Conservation (phyloP, 1,284 basidiomycete species). For the Cryptococcus sp. region DNA sequence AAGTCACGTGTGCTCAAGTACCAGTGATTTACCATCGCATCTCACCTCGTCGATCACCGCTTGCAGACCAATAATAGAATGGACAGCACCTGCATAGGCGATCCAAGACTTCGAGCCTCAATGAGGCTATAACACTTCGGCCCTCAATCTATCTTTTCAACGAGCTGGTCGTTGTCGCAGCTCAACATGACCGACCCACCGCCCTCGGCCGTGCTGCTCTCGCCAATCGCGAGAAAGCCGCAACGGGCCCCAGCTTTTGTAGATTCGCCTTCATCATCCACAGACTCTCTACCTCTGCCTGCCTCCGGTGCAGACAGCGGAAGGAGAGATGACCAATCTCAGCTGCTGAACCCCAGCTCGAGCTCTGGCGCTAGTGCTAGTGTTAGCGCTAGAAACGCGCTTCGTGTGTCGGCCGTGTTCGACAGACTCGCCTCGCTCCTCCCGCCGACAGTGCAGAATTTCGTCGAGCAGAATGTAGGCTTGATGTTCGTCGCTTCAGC, state of each 20-base stretch:
- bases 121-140: neutral
- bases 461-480: constrained; percentile 60
- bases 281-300: neutral
- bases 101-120: too few relatives aligned
- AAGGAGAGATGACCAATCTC: too few relatives aligned
- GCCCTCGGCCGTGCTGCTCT: constrained; percentile 14
- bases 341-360: too few relatives aligned
- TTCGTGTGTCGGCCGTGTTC: too few relatives aligned
- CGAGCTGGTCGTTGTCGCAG: neutral
- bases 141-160: neutral
- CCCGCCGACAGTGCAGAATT: constrained; percentile 8
- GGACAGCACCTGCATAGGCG: too few relatives aligned
- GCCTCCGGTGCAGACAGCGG: too few relatives aligned
- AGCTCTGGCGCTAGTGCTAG: too few relatives aligned
- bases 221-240: constrained; percentile 10
- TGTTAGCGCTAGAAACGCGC: too few relatives aligned
- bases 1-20: too few relatives aligned
- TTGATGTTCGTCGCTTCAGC: constrained; percentile 63
- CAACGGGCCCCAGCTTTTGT: neutral
- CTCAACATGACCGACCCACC: constrained; percentile 2
- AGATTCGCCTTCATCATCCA: constrained; percentile 10
- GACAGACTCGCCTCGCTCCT: neutral
- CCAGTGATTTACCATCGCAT: too few relatives aligned
- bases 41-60: too few relatives aligned
- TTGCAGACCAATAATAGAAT: too few relatives aligned